Percentiles rank a stretch among this genome's conserved stretches.
These are phyloP conservation scores for Hypomyces perniciosus DNA, from an alignment of 2,329 filamentous ascomycete genomes.

Conservation along the genomic window DNA sequence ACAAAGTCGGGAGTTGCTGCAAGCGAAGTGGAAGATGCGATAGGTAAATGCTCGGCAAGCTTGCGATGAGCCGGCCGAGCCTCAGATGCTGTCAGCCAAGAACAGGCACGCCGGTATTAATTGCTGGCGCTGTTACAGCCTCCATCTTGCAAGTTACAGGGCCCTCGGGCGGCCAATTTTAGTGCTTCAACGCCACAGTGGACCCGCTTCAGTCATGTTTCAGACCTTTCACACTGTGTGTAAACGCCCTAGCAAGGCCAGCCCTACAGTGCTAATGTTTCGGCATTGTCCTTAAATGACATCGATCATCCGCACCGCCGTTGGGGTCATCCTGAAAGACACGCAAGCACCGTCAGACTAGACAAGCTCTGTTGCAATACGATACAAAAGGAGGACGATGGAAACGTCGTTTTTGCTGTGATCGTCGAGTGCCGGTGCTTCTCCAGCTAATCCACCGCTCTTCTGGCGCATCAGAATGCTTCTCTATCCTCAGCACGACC, in stretches of 20 bases:
- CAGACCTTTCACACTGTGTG: slow-evolving; percentile 8
- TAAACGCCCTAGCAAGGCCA: background rate
- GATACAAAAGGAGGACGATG: background rate
- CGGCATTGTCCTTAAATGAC: slow-evolving; percentile 7
- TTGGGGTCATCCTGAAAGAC: slow-evolving; percentile 9
- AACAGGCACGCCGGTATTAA: background rate
- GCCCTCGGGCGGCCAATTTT: background rate
- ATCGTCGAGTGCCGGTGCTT: background rate
- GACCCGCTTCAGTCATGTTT: background rate
- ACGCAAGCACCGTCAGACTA: slow-evolving; percentile 9
- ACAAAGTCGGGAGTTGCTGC: background rate
- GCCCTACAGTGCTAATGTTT: slow-evolving; percentile 9
- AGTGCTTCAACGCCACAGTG: slow-evolving; percentile 5
- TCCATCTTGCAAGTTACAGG: background rate
- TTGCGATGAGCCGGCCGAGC: background rate
- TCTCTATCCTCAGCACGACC: background rate
- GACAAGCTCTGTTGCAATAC: background rate
- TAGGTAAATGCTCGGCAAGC: slow-evolving; percentile 8
- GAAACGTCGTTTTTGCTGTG: background rate
- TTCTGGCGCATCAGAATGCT: slow-evolving; percentile 5
- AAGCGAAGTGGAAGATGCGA: slow-evolving; percentile 3
- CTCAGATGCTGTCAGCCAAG: background rate
- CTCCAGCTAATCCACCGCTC: background rate
- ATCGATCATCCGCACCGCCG: slow-evolving; percentile 11
- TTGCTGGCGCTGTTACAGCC: background rate